Evolutionary conservation across 768 basidiomycete genomes (phyloP).

Genomic region (Pleurotus sapidus): DNA sequence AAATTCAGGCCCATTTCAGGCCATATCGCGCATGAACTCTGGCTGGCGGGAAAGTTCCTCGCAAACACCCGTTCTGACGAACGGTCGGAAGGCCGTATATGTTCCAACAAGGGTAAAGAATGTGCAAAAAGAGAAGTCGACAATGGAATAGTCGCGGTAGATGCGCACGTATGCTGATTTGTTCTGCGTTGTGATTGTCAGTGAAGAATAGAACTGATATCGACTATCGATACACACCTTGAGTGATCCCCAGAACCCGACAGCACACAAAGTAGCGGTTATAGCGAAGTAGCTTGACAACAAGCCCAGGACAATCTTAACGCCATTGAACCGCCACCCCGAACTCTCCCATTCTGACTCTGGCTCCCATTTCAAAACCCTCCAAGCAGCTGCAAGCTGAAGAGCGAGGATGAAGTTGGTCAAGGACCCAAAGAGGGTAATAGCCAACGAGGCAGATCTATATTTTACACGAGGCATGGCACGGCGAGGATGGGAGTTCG

Average conservation of each 20-base stretch:
- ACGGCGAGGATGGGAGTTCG: background rate
- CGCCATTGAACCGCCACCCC: slow-evolving; percentile 36
- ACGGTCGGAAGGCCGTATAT: slow-evolving; percentile 55
- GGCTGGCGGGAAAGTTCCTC: slow-evolving; percentile 75
- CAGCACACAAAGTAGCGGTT: slow-evolving; percentile 57
- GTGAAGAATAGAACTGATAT: slow-evolving; percentile 3
- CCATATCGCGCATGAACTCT: slow-evolving; percentile 67
- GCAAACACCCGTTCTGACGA: slow-evolving; percentile 60
- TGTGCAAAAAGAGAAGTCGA: slow-evolving; percentile 70
- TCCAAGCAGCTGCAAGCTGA: slow-evolving; percentile 33
- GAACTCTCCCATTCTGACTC: slow-evolving; percentile 45
- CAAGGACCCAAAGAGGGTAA: slow-evolving; percentile 33
- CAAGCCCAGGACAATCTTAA: slow-evolving; percentile 58
- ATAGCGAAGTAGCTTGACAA: slow-evolving; percentile 65
- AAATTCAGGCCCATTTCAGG: slow-evolving; percentile 70
- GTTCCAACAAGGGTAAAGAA: slow-evolving; percentile 54
- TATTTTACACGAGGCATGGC: slow-evolving; percentile 9
- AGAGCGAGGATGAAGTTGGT: slow-evolving; percentile 31
- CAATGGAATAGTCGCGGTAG: slow-evolving; percentile 80
- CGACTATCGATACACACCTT: slow-evolving; percentile 42
- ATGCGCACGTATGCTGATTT: slow-evolving; percentile 67
- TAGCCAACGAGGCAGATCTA: slow-evolving; percentile 35
- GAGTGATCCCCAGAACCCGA: slow-evolving; percentile 68
- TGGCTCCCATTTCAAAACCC: slow-evolving; percentile 40
- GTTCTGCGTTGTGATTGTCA: slow-evolving; percentile 37